Base-by-base conservation (phyloP, 2,329 filamentous ascomycete genomes). In the Exophiala alcalophila region DNA sequence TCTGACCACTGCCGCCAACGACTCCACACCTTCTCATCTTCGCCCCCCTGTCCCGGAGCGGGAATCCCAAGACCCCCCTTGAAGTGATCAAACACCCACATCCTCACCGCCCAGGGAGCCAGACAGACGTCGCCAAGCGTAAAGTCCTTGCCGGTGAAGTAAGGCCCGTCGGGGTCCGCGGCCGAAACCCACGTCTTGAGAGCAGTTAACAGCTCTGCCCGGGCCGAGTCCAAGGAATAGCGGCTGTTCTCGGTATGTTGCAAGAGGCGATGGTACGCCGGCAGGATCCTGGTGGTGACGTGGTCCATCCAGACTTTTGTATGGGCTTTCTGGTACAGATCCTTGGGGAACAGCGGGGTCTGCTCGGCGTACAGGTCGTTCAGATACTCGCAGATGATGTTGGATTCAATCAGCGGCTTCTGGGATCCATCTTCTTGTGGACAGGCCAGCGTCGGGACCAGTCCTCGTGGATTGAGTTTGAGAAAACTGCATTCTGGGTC, bases 61-160 rank as follows among this genome's bases (percentile, higher is more conserved):
- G 73, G 73, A 32, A 80, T 67, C 0, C 70, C 69, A 12, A 71
- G 49, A 0, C 74, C 75, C 1, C 69, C 71, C 58, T 90, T 90
- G 60, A 84, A 90, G 52, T 87, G 74, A 54, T 90, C 83, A 52
- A 89, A 81, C 4, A 87, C 67, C 70, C 84, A 91, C 14, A 88
- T 59, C 10, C 85, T 71, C 55, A 80, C 74, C 0, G 81, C 80
- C 84, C 84, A 90, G 0, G 85, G 85, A 20, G 80, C 84, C 3
- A 89, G 65, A 46, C 78, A 74, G 15, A 88, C 69, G 61, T 91
- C 86, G 9, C 86, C 77, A 11, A 89, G 63, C 38, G 74, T 74
- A 11, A 86, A 74, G 21, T 73, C 66, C 1, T 68, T 62, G 2
- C 84, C 84, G 1, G 81, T 59, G 57, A 89, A 90, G 65, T 76